These are phyloP conservation scores for Ophiostoma perfectum DNA, from an alignment of 2,329 filamentous ascomycete genomes.

Conservation along the genomic window DNA sequence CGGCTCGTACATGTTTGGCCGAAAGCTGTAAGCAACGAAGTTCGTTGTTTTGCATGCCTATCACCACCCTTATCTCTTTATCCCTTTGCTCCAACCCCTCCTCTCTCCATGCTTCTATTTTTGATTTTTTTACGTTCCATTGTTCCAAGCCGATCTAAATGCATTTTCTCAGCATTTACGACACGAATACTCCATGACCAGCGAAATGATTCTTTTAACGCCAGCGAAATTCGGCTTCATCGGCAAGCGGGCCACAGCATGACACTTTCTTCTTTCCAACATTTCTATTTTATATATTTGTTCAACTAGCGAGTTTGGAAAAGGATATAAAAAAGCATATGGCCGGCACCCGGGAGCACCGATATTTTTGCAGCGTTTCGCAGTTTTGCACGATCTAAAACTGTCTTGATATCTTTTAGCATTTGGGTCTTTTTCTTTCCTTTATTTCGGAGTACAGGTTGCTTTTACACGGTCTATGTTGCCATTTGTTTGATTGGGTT, in stretches of 20 bases:
- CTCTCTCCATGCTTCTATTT: neutral
- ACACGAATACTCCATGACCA: constrained; percentile 16
- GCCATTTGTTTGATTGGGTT: neutral
- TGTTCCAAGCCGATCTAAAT: neutral
- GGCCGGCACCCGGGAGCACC: constrained; percentile 1
- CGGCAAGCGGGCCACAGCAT: constrained; percentile 9
- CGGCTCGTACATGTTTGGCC: constrained; percentile 63
- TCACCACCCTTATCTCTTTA: neutral
- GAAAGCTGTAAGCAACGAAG: constrained; percentile 43
- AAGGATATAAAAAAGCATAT: constrained; percentile 6
- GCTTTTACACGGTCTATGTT: neutral
- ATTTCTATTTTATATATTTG: constrained; percentile 4
- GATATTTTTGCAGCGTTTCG: constrained; percentile 13
- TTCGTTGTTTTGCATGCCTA: constrained; percentile 15
- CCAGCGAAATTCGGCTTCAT: constrained; percentile 14
- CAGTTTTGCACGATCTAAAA: neutral
- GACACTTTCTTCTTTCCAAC: constrained; percentile 6
- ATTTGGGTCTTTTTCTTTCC: neutral
- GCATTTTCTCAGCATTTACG: constrained; percentile 7
- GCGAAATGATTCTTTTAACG: constrained; percentile 13
- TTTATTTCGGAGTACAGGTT: neutral
- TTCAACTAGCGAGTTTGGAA: constrained; percentile 16
- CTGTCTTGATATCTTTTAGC: neutral
- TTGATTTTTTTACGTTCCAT: constrained; percentile 2
- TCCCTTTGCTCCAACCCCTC: neutral